A percentile compares a stretch with the other conserved stretches of the same genome.
Conservation (phyloP, 345 rosid species). For the Psidium friedrichsthalianum region DNA sequence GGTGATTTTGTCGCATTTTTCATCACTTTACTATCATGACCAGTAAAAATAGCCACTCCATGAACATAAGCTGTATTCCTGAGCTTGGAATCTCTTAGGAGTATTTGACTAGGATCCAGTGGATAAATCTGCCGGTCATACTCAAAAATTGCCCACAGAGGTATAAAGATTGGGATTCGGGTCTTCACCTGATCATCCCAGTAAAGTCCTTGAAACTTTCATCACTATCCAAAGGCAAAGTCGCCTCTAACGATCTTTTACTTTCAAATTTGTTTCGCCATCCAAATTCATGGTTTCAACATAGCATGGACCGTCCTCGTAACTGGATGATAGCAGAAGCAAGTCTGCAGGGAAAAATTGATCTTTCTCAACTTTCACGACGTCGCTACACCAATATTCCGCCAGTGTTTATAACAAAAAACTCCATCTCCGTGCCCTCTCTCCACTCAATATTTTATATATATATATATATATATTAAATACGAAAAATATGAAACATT, state of each 20-base stretch:
- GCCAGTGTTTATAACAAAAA: slow-evolving; percentile 58
- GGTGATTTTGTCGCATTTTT: slow-evolving; percentile 88
- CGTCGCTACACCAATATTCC: slow-evolving; percentile 68
- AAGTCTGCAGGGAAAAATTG: slow-evolving; percentile 94
- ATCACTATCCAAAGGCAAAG: slow-evolving; percentile 54
- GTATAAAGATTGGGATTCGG: slow-evolving; percentile 94
- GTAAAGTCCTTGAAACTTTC: slow-evolving; percentile 50
- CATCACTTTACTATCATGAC: slow-evolving; percentile 97
- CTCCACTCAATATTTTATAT: too few relatives aligned
- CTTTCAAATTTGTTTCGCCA: slow-evolving; percentile 96
- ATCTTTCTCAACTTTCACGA: slow-evolving; percentile 86
- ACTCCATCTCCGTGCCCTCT: slow-evolving; percentile 53
- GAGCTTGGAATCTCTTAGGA: slow-evolving; percentile 95
- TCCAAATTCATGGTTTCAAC: slow-evolving; percentile 99
- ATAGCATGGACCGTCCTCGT: slow-evolving; percentile 93
- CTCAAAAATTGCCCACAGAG: slow-evolving; percentile 77
- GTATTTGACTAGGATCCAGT: slow-evolving; percentile 84
- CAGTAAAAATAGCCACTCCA: slow-evolving; percentile 81
- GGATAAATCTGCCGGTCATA: slow-evolving; percentile 52
- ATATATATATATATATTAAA: too few relatives aligned
- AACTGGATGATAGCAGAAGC: slow-evolving; percentile 79
- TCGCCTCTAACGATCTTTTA: slow-evolving; percentile 79
- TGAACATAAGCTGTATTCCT: slow-evolving; percentile 81
- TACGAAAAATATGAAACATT: too few relatives aligned
- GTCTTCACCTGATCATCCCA: slow-evolving; percentile 66